A percentile compares a stretch with the other conserved stretches of the same genome.
These are phyloP conservation scores for Tetradesmus obliquus DNA, from an alignment of 139 green algal genomes.

Conservation along the genomic window DNA sequence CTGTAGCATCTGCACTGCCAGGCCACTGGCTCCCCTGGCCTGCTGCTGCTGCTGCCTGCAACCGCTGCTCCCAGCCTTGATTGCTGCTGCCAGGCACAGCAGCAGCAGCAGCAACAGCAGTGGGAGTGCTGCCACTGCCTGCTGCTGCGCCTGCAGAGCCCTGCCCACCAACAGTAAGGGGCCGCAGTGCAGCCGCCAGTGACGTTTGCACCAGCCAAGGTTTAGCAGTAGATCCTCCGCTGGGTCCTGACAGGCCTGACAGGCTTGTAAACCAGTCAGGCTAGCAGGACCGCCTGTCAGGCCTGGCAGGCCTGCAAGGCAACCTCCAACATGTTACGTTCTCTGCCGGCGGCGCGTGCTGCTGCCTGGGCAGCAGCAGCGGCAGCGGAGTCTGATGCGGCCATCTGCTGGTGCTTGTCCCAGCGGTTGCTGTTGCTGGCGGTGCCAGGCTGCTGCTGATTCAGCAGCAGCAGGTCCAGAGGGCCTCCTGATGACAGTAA, in stretches of 20 bases:
- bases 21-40: neutral
- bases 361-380: neutral
- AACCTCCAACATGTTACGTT: neutral
- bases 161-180: neutral
- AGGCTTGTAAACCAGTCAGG: neutral
- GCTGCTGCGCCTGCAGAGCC: no score
- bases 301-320: neutral
- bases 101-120: slow-evolving; percentile 8
- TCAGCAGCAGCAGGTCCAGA: neutral
- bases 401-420: neutral
- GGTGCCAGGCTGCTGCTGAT: neutral
- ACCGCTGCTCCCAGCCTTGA: neutral
- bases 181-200: neutral
- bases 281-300: neutral
- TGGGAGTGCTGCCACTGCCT: neutral
- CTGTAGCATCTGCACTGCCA: neutral
- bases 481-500: neutral
- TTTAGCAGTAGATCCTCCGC: neutral
- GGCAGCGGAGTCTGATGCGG: neutral
- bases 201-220: neutral
- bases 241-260: neutral
- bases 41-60: neutral
- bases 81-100: neutral
- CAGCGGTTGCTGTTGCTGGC: neutral
- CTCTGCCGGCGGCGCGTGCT: neutral